A percentile compares a stretch with the other conserved stretches of the same genome.
Conservation (phyloP, 2,329 filamentous ascomycete species). For the Clathrospora elynae region DNA sequence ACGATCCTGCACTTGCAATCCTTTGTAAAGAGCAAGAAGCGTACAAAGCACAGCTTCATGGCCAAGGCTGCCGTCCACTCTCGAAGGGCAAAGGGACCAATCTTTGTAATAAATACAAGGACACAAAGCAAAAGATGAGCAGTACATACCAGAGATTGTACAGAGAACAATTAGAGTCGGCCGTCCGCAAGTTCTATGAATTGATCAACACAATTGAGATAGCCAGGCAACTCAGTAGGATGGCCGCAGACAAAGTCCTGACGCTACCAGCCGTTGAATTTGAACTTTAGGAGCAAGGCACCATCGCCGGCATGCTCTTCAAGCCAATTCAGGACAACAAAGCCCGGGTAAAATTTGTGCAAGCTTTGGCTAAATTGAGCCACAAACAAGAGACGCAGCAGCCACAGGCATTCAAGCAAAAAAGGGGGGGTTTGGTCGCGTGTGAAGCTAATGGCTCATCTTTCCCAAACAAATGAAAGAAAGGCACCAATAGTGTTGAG, state of each 20-base stretch:
- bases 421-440: conserved; percentile 2
- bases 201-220: conserved; percentile 24
- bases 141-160: conserved; percentile 19
- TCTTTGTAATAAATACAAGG: conserved; percentile 21
- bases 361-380: conserved; percentile 18
- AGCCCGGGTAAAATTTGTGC: conserved; percentile 17
- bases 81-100: conserved; percentile 14
- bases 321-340: conserved; percentile 20
- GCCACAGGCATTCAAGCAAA: conserved; percentile 17
- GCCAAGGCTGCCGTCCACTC: conserved; percentile 19
- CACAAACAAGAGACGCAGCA: conserved; percentile 19
- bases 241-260: conserved; percentile 17
- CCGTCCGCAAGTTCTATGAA: conserved; percentile 20
- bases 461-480: conserved; percentile 10
- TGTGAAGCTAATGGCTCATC: conserved; percentile 7
- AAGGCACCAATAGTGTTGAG: conserved; percentile 8
- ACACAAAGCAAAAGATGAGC: conserved; percentile 16
- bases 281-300: conserved; percentile 22
- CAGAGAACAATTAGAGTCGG: conserved; percentile 14
- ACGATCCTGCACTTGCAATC: conserved; percentile 15
- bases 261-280: conserved; percentile 19
- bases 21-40: conserved; percentile 14
- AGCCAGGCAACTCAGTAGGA: conserved; percentile 23
- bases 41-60: conserved; percentile 18
- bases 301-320: conserved; percentile 24